Percentiles rank a stretch among this genome's conserved stretches.
These are phyloP conservation scores for Leishmania martiniquensis DNA, from an alignment of 208 protist species.

Conservation along the genomic window DNA sequence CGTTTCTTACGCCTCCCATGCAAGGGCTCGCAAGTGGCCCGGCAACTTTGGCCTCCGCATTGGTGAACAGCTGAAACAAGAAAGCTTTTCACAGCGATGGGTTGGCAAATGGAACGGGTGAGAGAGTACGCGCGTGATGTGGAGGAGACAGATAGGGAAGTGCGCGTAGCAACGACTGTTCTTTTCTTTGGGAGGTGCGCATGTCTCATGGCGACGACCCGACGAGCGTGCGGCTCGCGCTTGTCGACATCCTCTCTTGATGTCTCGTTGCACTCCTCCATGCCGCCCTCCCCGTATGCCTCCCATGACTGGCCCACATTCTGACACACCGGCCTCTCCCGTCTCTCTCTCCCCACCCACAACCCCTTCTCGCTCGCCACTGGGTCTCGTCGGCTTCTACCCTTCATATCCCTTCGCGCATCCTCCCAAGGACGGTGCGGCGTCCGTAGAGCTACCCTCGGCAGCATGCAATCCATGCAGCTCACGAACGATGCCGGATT, in stretches of 20 bases:
- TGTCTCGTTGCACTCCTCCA: neutral
- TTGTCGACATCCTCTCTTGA: slow-evolving; percentile 1
- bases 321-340: neutral
- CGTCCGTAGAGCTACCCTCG: slow-evolving; percentile 17
- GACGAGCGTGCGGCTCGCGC: neutral
- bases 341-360: neutral
- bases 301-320: neutral
- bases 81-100: neutral
- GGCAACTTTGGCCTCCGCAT: neutral
- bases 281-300: neutral
- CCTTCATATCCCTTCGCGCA: neutral
- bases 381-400: neutral
- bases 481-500: slow-evolving; percentile 76
- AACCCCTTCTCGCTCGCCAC: neutral
- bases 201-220: neutral
- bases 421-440: neutral
- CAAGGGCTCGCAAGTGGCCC: neutral
- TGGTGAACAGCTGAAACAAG: neutral
- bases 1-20: neutral
- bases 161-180: neutral
- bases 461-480: slow-evolving; percentile 39
- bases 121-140: neutral
- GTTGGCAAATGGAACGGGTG: neutral
- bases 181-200: neutral
- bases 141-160: neutral